Base-by-base conservation (phyloP, 2,329 filamentous ascomycete genomes). In the Arthrobotrys sphaeroides region DNA sequence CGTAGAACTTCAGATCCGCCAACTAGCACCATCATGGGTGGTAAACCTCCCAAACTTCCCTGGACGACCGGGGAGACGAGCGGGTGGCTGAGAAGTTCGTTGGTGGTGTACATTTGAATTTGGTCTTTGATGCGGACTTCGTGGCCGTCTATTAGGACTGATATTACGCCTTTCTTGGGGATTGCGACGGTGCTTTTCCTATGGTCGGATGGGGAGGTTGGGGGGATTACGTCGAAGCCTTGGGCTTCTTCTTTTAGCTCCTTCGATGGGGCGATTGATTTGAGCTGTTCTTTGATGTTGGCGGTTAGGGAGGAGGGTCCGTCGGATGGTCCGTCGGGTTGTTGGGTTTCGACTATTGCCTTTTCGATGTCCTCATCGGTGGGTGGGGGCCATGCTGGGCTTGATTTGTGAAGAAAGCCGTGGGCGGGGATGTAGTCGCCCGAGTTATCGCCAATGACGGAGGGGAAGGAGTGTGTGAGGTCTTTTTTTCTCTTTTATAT, bases 381-480 rank as follows among this genome's bases (percentile, higher is more conserved):
- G 2, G 94, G 92, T 0, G 94, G 94, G 9, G 95, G 95, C 95
- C 95, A 99, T n/a, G 91, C 89, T 65, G 87, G 85, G 0, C 93
- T 97, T 0, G 94, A 95, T 79, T 91, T 93, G 79, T 98, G 93
- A 78, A 96, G 90, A 80, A 99, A 98, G 0, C 95, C 95, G 78
- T 90, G 87, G 0, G 89, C 84, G 3, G 95, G 95, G 33, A 99
- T 94, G 79, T 97, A 98, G 81, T 99, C 95, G 59, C 77, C 75
- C 18, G 65, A 77, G 59, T 78, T 79, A 20, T 79, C 79, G 3
- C 85, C 87, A 1, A 88, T 87, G n/a, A 97, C 87, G 78, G 94
- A 97, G 0, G 95, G 95, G 78, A 98, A 98, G 0, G 94, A 97
- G 81, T 98, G 94, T 0, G 93, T 96, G 62, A 98, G 84, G 81